Percentiles rank a stretch among this genome's conserved stretches.
Evolutionary conservation across 768 basidiomycete species (phyloP).

Genomic region (Cystobasidium ongulense): DNA sequence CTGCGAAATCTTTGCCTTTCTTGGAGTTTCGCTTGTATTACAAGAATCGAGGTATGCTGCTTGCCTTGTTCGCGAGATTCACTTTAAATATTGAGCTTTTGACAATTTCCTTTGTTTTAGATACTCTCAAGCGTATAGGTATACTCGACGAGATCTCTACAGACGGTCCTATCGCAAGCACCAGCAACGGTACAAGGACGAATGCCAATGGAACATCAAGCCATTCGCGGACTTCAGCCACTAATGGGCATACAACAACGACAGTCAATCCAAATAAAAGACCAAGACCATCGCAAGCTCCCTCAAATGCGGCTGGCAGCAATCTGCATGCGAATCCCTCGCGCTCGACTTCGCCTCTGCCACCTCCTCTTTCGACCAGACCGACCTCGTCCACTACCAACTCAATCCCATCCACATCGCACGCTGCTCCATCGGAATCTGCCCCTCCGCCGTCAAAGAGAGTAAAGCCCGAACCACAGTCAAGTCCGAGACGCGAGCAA

Average conservation of each 20-base stretch:
- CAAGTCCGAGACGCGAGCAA: neutral
- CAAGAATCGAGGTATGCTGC: slow-evolving; percentile 2
- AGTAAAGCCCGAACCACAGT: neutral
- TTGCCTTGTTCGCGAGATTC: neutral
- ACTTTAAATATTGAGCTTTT: neutral
- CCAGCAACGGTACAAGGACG: neutral
- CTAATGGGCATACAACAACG: no score
- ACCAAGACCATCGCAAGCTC: neutral
- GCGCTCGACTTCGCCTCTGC: neutral
- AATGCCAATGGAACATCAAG: neutral
- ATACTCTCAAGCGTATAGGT: neutral
- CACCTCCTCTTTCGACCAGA: neutral
- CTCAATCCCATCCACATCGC: neutral
- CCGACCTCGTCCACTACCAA: no score
- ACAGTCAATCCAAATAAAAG: neutral
- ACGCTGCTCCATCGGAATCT: neutral
- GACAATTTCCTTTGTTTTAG: neutral
- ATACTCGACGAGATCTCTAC: neutral
- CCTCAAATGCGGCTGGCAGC: neutral
- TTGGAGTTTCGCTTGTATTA: slow-evolving; percentile 26
- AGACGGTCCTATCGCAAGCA: neutral
- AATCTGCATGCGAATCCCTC: neutral
- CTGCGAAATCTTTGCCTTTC: slow-evolving; percentile 3
- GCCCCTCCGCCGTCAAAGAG: neutral
- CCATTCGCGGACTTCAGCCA: neutral